phyloP scores from a whole-genome alignment of 108 stramenopile species.

The Stephanodiscus triporus region DNA sequence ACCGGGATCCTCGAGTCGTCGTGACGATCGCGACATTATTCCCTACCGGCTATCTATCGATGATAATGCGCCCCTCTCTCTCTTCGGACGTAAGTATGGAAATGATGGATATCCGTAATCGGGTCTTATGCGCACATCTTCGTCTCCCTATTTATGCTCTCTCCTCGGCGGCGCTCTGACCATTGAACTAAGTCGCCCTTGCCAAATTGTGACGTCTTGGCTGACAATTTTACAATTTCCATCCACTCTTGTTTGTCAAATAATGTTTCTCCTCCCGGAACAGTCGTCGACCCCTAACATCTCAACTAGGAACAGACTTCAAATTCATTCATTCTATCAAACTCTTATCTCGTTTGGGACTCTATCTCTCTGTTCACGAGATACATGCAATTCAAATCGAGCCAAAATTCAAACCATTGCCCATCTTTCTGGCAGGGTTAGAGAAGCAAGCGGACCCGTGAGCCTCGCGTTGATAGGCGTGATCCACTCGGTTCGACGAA shows the following conservation, averaged over 20 bases:
- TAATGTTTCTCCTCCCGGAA: no score
- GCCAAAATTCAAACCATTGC: background rate
- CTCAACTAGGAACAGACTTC: background rate
- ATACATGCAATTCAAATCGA: conserved; percentile 11
- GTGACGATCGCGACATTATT: background rate
- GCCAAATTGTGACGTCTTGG: no score
- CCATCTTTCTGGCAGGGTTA: no score
- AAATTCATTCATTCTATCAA: background rate
- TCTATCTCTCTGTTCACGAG: background rate
- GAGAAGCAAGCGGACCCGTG: background rate
- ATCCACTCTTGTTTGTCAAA: no score
- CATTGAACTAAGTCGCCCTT: no score
- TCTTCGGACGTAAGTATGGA: background rate
- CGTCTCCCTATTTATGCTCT: no score
- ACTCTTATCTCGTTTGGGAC: no score
- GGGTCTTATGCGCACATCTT: no score
- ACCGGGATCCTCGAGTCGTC: background rate
- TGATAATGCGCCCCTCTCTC: background rate
- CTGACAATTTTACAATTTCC: no score
- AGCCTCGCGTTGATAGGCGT: background rate
- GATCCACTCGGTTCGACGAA: background rate
- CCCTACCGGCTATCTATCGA: background rate
- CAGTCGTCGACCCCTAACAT: no score
- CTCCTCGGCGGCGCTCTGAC: no score
- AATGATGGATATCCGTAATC: background rate